Conservation (phyloP, 805 yeast species). For the Wickerhamiella kurtzmanii region DNA sequence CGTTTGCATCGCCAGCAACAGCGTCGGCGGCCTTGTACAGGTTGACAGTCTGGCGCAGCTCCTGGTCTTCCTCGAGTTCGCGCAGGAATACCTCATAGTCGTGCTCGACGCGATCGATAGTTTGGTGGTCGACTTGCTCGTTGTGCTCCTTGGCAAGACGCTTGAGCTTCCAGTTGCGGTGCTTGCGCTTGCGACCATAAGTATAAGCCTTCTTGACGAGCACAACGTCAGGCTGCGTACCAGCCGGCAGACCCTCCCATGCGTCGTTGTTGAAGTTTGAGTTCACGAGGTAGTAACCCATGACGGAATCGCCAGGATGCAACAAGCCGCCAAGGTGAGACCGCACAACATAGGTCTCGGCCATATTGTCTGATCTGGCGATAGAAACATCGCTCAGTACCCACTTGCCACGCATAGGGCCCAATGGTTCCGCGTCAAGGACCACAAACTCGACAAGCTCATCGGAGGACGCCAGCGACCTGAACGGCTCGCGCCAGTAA, state of each 20-base stretch:
- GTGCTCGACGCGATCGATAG: constrained; percentile 77
- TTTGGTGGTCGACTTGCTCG: constrained; percentile 38
- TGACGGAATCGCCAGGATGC: constrained; percentile 85
- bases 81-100: constrained; percentile 94
- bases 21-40: constrained; percentile 51
- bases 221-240: constrained; percentile 55
- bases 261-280: constrained; percentile 53
- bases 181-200: constrained; percentile 55
- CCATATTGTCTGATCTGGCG: constrained; percentile 70
- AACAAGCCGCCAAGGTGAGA: constrained; percentile 81
- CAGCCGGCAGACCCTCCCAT: constrained; percentile 30
- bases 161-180: constrained; percentile 86
- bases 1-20: constrained; percentile 15
- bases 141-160: constrained; percentile 90
- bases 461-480: constrained; percentile 45
- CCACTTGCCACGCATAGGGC: constrained; percentile 58
- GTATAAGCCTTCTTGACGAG: constrained; percentile 79
- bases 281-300: constrained; percentile 74
- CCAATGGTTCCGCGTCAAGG: constrained; percentile 83
- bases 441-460: constrained; percentile 75
- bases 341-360: constrained; percentile 61
- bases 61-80: constrained; percentile 93
- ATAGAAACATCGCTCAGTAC: constrained; percentile 77
- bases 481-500: constrained; percentile 72
- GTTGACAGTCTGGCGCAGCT: constrained; percentile 80